These are phyloP conservation scores for Rhododendron ovatum DNA, from an alignment of 148 eudicot species.

Conservation along the genomic window DNA sequence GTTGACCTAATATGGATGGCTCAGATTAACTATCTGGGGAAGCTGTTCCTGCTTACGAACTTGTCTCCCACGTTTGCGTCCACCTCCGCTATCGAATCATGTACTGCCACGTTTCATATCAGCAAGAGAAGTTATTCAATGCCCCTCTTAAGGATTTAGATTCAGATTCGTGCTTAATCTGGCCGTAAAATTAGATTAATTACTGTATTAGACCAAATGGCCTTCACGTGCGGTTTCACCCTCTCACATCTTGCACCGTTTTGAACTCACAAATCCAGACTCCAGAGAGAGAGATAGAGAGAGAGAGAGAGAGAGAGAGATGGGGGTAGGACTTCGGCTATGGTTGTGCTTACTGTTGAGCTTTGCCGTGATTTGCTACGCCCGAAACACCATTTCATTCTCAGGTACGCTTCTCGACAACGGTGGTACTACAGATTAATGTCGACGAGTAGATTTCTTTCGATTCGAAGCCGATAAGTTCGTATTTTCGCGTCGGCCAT, in stretches of 20 bases:
- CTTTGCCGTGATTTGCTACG: not conserved
- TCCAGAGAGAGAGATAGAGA: not conserved
- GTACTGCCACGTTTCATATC: not conserved
- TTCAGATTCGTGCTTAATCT: too few relatives aligned
- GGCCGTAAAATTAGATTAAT: too few relatives aligned
- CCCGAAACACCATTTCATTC: not conserved
- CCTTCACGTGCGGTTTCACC: not conserved
- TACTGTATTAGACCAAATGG: not conserved
- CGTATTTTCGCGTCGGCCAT: not conserved
- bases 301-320: not conserved
- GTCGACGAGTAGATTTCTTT: not conserved
- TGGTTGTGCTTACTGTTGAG: not conserved
- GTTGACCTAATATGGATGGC: not conserved
- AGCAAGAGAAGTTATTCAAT: not conserved
- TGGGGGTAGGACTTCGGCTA: not conserved
- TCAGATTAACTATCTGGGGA: not conserved
- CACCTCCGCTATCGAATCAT: not conserved
- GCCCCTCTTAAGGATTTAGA: too few relatives aligned
- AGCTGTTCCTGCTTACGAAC: not conserved
- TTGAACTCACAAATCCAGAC: not conserved
- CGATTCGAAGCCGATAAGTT: not conserved
- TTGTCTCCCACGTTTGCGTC: not conserved
- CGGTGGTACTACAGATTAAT: not conserved
- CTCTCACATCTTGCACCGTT: not conserved
- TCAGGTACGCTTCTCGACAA: not conserved